Evolutionary conservation across 805 yeast genomes (phyloP), one percentile per base, ranked within the genome.

Genomic region (Wickerhamiella galacta): DNA sequence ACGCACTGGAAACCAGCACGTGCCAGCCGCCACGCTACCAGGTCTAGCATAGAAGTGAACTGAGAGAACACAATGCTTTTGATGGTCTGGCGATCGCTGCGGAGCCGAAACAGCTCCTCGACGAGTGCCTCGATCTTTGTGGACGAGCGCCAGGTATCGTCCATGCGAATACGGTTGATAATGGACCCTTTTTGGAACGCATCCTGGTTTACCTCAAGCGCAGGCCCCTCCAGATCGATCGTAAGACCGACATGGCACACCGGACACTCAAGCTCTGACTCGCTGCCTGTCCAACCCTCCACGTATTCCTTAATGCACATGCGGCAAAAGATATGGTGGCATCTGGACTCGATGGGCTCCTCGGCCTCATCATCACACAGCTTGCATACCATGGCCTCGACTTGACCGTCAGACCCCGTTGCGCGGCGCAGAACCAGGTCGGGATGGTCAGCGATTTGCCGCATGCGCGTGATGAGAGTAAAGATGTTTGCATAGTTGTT

Each of bases 361-460:
- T 90, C 96, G 0, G 96, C 95, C 54, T 85, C 95, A 49, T 90
- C 99, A 44, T 85, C 96, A 56, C 99, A 90, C 16, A 90, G 52
- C 43, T 81, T 92, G 51, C 99, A 90, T 26, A 90, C 75, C 8
- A 83, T 69, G 1, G 70, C 70, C 8, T 65, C 67, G 4, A 59
- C 51, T 10, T 43, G 38, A n/a, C 68, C 69, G n/a, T 46, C 53
- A 6, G 35, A 44, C 39, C 54, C 42, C 46, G 56, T 51, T 16
- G 53, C 42, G 33, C 85, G 63, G 43, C 83, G 73, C 49, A 90
- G 60, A 1, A 90, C 95, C 40, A 90, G 61, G 57, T 90, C 99
- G 0, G 99, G 99, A 54, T 90, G 99, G 53, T 90, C 98, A 0
- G 98, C 96, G 45, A 90, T 62, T 56, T 90, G 98, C 47, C 99